Evolutionary conservation across 2,329 filamentous ascomycete species (phyloP).

Genomic region (Plectosphaerella plurivora): DNA sequence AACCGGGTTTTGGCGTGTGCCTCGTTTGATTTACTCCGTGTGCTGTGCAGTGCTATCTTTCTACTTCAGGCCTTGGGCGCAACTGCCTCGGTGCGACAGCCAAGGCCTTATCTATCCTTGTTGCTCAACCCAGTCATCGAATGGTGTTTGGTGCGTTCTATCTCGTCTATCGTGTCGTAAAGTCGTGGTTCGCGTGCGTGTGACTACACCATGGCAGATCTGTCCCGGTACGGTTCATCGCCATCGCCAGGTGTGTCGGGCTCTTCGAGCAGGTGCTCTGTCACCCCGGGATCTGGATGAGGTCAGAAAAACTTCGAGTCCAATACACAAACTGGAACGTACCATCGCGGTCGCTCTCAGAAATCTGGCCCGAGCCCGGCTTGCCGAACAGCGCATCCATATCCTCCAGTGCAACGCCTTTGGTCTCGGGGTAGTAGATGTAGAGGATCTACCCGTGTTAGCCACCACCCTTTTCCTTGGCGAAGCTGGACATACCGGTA

Average conservation of each 20-base stretch:
- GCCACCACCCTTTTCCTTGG: neutral
- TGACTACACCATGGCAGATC: neutral
- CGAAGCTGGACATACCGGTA: slow-evolving; percentile 28
- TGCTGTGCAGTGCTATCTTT: too few relatives aligned
- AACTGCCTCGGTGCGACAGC: too few relatives aligned
- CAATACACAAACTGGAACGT: neutral
- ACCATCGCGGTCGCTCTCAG: slow-evolving; percentile 1
- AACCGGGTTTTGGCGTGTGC: neutral
- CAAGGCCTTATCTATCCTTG: too few relatives aligned
- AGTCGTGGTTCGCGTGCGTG: neutral
- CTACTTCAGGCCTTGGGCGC: too few relatives aligned
- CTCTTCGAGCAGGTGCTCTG: neutral
- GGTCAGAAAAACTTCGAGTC: neutral
- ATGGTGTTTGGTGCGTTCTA: neutral
- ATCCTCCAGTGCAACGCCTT: slow-evolving; percentile 33
- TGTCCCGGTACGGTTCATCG: neutral
- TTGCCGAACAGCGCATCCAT: slow-evolving; percentile 38
- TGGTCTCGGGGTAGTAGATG: slow-evolving; percentile 40
- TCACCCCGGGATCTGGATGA: neutral
- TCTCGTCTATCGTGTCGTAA: too few relatives aligned
- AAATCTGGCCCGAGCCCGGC: neutral
- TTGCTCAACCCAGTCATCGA: neutral
- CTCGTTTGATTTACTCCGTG: too few relatives aligned
- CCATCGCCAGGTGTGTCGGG: neutral
- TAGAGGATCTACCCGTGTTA: slow-evolving; percentile 28